Conservation (phyloP, 495 filamentous ascomycete species). For the Talaromyces adpressus region DNA sequence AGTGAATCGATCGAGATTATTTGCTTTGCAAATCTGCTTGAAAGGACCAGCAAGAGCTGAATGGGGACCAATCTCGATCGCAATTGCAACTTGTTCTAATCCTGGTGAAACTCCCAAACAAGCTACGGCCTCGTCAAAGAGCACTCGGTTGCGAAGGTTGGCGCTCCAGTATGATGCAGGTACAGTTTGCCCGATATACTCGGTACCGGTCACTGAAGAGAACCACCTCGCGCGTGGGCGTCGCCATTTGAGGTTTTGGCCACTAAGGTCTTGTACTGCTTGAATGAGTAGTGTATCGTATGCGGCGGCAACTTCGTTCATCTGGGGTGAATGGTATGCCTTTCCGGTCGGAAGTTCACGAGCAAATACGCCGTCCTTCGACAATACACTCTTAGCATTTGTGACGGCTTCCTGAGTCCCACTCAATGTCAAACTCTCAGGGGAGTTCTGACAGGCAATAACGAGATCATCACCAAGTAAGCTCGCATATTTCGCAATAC, state of each 20-base stretch:
- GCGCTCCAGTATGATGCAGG: too few relatives aligned
- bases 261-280: background rate
- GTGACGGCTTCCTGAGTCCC: slow-evolving; percentile 17
- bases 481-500: background rate
- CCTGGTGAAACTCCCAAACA: slow-evolving; percentile 15
- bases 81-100: slow-evolving; percentile 9
- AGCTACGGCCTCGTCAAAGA: slow-evolving; percentile 19
- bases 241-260: background rate
- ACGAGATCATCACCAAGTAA: background rate
- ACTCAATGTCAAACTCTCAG: slow-evolving; percentile 21
- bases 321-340: slow-evolving; percentile 56
- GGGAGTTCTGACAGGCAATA: slow-evolving; percentile 24
- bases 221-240: too few relatives aligned
- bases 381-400: slow-evolving; percentile 5
- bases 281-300: background rate
- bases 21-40: slow-evolving; percentile 14
- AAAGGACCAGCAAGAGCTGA: slow-evolving; percentile 23
- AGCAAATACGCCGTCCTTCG: slow-evolving; percentile 32
- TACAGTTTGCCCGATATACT: too few relatives aligned
- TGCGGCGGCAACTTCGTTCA: slow-evolving; percentile 17
- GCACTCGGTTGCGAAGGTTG: slow-evolving; percentile 21
- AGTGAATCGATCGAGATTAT: background rate
- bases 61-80: slow-evolving; percentile 27
- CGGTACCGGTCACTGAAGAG: too few relatives aligned
- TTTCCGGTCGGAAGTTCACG: slow-evolving; percentile 35